Evolutionary conservation across 2,329 filamentous ascomycete genomes (phyloP).

Genomic region (Trichoderma koningiopsis): DNA sequence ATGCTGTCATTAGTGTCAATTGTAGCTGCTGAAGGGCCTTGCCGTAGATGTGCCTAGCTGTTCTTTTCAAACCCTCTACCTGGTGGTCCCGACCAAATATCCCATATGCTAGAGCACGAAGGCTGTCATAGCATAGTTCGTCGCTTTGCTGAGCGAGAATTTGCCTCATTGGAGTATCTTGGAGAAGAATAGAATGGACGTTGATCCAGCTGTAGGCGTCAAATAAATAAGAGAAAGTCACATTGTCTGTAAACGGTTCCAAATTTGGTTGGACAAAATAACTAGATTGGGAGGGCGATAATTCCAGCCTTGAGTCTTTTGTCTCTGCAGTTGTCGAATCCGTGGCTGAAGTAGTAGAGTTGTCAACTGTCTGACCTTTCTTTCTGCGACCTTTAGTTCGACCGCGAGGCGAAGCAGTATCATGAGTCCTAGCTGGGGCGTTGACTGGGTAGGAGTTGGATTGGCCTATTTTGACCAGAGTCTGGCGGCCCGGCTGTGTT

Average conservation of each 20-base stretch:
- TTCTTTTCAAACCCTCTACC: not conserved
- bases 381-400: not conserved
- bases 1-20: not conserved
- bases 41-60: not conserved
- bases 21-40: not conserved
- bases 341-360: not conserved
- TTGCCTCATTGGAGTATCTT: constrained; percentile 12
- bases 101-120: constrained; percentile 9
- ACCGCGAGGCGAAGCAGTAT: not conserved
- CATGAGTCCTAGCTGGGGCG: not conserved
- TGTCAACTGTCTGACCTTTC: not conserved
- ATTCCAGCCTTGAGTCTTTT: not conserved
- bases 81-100: not conserved
- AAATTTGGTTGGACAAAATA: not conserved
- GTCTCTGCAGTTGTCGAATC: not conserved
- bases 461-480: constrained; percentile 1
- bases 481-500: not conserved
- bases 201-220: constrained; percentile 19
- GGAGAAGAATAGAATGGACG: not conserved
- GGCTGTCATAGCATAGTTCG: constrained; percentile 7
- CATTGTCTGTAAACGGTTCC: constrained; percentile 1
- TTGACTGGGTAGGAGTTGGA: not conserved
- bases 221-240: constrained; percentile 13
- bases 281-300: not conserved
- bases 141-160: constrained; percentile 4